phyloP scores from a whole-genome alignment of 2,329 filamentous ascomycete genomes.

The Thelonectria rubi region DNA sequence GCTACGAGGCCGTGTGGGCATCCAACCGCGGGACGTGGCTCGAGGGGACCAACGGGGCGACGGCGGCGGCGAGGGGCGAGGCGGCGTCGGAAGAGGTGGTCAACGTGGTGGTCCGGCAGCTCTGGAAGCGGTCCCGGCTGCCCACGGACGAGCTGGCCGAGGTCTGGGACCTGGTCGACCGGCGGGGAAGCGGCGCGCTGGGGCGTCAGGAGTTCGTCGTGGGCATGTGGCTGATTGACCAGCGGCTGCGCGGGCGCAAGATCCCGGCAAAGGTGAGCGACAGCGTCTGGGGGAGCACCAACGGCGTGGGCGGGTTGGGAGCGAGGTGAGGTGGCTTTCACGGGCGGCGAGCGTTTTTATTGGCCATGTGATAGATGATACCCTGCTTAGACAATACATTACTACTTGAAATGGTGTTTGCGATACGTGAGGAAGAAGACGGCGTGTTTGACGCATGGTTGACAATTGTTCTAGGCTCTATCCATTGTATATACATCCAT shows the following conservation, averaged over 20 bases:
- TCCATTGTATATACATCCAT: too few relatives aligned
- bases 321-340: conserved; percentile 40
- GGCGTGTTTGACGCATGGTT: too few relatives aligned
- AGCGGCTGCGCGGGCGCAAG: conserved; percentile 81
- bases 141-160: conserved; percentile 74
- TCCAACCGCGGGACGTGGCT: conserved; percentile 74
- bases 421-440: background rate
- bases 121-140: conserved; percentile 78
- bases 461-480: too few relatives aligned
- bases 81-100: conserved; percentile 63
- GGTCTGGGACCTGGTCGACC: conserved; percentile 80
- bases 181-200: conserved; percentile 63
- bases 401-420: background rate
- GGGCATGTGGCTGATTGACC: conserved; percentile 84
- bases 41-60: conserved; percentile 35
- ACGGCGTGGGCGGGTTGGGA: conserved; percentile 53
- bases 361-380: conserved; percentile 33
- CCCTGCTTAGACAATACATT: conserved; percentile 35
- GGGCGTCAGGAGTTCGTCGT: conserved; percentile 80
- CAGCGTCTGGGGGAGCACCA: conserved; percentile 79
- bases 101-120: conserved; percentile 75
- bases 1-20: conserved; percentile 87
- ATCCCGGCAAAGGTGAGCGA: conserved; percentile 74
- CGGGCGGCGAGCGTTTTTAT: conserved; percentile 11
- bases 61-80: conserved; percentile 28